Base-by-base conservation (phyloP, 352 stramenopile species). In the Phytopythium vexans region DNA sequence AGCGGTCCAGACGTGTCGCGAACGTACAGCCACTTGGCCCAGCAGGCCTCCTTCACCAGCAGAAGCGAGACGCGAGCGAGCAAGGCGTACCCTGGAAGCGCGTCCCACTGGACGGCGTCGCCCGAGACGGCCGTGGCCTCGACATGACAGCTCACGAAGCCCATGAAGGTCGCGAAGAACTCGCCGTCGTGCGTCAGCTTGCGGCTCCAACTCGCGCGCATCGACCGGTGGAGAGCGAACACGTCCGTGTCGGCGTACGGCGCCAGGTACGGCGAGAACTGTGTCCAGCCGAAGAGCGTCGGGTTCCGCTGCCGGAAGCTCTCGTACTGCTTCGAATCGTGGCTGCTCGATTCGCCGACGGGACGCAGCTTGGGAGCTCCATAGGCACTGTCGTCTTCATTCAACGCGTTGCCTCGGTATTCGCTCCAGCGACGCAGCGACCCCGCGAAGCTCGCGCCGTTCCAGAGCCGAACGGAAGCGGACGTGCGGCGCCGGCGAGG, bases 91-190 rank as follows among this genome's bases (percentile, higher is more conserved):
- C 78, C 77, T 14, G 82, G 79, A 7, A 90, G 41, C n/a, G 64
- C 66, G 21, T 60, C 64, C 77, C 74, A 88, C 8, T 12, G 5
- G 14, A 2, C 27, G 6, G 3, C 9, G 6, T 67, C 55, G 41
- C 66, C 68, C 4, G 57, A 66, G 3, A 71, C 42, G 10, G 64
- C 64, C 10, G 73, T 74, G 9, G 67, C 66, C 1, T 84, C 70
- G 7, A 67, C 72, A 37, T 89, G 75, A 33, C 77, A 67, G 27
- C 63, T 66, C 34, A 83, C 76, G 40, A 70, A 72, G 0, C 69
- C 62, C 77, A 92, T 87, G 59, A 92, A 92, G 14, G 68, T 72
- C 14, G 70, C 69, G 45, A 83, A 92, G 50, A 89, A 89, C 46
- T 92, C 82, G 48, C 79, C 79, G 39, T 89, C 80, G 27, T 82